These are phyloP conservation scores for Trichoderma sp. DNA, from an alignment of 2,329 filamentous ascomycete genomes.

Conservation along the genomic window DNA sequence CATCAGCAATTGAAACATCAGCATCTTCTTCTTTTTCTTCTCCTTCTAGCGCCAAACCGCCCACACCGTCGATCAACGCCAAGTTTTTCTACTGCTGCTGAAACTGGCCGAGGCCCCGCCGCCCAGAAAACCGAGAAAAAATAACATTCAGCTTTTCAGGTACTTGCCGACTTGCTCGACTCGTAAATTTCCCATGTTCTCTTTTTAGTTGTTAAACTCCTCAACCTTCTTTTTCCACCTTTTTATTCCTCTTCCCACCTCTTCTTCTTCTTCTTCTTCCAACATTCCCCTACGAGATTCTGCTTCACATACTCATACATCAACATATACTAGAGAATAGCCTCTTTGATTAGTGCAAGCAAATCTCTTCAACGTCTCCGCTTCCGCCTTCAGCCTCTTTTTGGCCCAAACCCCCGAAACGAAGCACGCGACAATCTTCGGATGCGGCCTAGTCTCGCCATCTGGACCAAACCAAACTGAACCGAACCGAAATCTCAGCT, in stretches of 20 bases:
- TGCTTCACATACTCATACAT: not conserved
- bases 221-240: not conserved
- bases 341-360: not conserved
- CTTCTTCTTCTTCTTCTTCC: not conserved
- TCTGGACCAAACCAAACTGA: not conserved
- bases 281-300: no score
- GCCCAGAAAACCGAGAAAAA: not conserved
- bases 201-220: not conserved
- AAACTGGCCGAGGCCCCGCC: constrained; percentile 6
- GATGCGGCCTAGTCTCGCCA: constrained; percentile 12
- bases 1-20: not conserved
- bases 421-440: constrained; percentile 12
- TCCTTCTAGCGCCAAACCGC: not conserved
- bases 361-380: not conserved
- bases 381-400: not conserved
- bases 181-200: not conserved
- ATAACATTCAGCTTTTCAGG: not conserved
- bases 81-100: not conserved
- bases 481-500: not conserved
- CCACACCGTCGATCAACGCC: constrained; percentile 10
- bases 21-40: not conserved
- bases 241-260: no score
- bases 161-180: not conserved
- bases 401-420: not conserved
- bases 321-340: no score